Percentiles rank a stretch among this genome's conserved stretches.
phyloP scores from a whole-genome alignment of 768 basidiomycete genomes.

The Nevesoporus exiguus region DNA sequence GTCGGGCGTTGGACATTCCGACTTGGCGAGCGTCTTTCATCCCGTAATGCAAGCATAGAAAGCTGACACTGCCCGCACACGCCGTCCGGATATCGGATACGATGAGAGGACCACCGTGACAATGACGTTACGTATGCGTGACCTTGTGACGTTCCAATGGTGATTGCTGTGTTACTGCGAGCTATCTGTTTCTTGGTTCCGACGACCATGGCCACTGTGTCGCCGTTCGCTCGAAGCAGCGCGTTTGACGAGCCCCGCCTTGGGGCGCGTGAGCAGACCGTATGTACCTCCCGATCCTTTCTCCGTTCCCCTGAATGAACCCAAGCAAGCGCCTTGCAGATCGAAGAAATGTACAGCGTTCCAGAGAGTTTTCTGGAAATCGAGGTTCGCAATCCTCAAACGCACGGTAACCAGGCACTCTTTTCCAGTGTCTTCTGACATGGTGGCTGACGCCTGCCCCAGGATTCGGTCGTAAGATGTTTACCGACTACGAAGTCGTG shows the following conservation, averaged over 20 bases:
- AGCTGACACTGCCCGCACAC: no score
- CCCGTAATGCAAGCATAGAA: background rate
- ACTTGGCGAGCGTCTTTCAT: background rate
- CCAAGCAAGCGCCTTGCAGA: constrained; percentile 47
- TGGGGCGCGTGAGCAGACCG: constrained; percentile 54
- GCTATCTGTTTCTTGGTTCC: constrained; percentile 17
- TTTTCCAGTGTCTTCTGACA: background rate
- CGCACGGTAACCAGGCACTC: constrained; percentile 61
- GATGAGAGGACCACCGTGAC: constrained; percentile 33
- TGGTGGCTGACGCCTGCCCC: background rate
- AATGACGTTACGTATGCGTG: constrained; percentile 29
- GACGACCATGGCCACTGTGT: constrained; percentile 36
- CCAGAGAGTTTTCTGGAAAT: constrained; percentile 98
- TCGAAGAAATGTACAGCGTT: constrained; percentile 98
- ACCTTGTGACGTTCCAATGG: constrained; percentile 16
- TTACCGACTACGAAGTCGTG: constrained; percentile 97
- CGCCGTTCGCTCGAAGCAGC: constrained; percentile 61
- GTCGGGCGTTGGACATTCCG: background rate
- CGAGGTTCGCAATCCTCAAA: constrained; percentile 95
- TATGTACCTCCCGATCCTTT: constrained; percentile 27
- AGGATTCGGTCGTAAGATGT: constrained; percentile 98
- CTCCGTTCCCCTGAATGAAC: constrained; percentile 26
- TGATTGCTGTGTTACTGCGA: constrained; percentile 23
- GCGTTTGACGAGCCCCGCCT: constrained; percentile 53
- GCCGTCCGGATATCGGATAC: no score